Base-by-base conservation (phyloP, 2,329 filamentous ascomycete species). In the Cytospora piceicola region DNA sequence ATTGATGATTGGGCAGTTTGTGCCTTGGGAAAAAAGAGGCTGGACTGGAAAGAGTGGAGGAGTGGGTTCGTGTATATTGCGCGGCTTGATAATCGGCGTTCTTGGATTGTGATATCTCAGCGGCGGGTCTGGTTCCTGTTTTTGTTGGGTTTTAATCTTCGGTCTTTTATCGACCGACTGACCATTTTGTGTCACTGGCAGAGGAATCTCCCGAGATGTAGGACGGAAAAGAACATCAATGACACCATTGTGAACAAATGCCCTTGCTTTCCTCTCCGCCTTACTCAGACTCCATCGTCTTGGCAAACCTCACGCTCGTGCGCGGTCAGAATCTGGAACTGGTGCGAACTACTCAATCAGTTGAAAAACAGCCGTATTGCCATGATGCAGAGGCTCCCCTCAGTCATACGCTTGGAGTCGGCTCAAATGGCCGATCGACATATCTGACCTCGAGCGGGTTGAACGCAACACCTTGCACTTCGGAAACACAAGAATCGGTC, bases 81-180 rank as follows among this genome's bases (percentile, higher is more conserved):
- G 30, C 5, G 32, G 46, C 22, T 49, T 8, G 34, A 24, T 14
- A 20, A 32, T 0, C 22, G 29, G 60, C 54, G 59, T 60, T 62
- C 53, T 61, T 15, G 57, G 52, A 42, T n/a, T 20, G 55, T 61
- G 61, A 67, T 67, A 64, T 67, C 61, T 66, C 32, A 15, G 22
- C 42, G 46, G 39, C n/a, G 46, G 53, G 34, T 55, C n/a, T 57
- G 30, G 4, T 58, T 51, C 24, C 14, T 60, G 27, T 60, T 20
- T 29, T 51, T 51, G 27, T 51, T 15, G 17, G 1, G n/a, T 46
- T 29, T 24, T 36, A 27, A 12, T 36, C 42, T 7, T 34, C 20
- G 39, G 29, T n/a, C 17, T 17, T 15, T 34, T 11, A 27, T 22
- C 20, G 39, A 17, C 58, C 30, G 30, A n/a, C 15, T 20, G 5